Evolutionary conservation across 192 early-diverging fungal species (phyloP).

Genomic region (Umbelopsis vinacea): DNA sequence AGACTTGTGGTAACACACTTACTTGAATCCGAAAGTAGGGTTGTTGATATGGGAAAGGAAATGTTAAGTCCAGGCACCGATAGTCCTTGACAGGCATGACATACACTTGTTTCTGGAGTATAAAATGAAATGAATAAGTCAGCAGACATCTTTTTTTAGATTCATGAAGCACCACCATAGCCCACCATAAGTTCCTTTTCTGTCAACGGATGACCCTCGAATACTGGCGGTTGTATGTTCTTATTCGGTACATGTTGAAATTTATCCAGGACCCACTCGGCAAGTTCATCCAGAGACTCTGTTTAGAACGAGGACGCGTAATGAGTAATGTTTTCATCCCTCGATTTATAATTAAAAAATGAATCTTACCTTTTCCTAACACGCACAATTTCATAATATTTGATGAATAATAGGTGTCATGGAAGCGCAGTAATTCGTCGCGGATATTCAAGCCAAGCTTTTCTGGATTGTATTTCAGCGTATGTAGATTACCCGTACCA

Average conservation of each 20-base stretch:
- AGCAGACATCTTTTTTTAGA: background rate
- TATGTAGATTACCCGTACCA: constrained; percentile 85
- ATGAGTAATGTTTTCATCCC: background rate
- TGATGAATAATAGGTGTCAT: constrained; percentile 85
- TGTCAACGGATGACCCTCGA: constrained; percentile 72
- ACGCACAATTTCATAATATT: constrained; percentile 92
- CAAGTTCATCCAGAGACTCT: constrained; percentile 80
- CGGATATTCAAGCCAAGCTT: constrained; percentile 76
- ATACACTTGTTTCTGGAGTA: constrained; percentile 56
- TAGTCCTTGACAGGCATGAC: constrained; percentile 74
- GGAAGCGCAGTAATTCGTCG: constrained; percentile 78
- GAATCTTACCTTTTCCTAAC: constrained; percentile 63
- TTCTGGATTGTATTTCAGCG: constrained; percentile 66
- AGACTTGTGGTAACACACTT: background rate
- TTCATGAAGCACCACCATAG: background rate
- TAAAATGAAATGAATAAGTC: background rate
- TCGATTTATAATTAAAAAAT: background rate
- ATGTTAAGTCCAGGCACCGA: constrained; percentile 70
- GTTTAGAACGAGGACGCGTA: background rate
- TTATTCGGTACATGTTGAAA: constrained; percentile 79
- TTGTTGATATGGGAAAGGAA: constrained; percentile 78
- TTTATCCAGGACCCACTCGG: constrained; percentile 74
- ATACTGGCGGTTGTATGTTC: constrained; percentile 64
- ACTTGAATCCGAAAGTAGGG: constrained; percentile 49
- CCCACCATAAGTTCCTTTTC: constrained; percentile 59